Base-by-base conservation (phyloP, 2,329 filamentous ascomycete genomes). In the Tympanopsis confertula region DNA sequence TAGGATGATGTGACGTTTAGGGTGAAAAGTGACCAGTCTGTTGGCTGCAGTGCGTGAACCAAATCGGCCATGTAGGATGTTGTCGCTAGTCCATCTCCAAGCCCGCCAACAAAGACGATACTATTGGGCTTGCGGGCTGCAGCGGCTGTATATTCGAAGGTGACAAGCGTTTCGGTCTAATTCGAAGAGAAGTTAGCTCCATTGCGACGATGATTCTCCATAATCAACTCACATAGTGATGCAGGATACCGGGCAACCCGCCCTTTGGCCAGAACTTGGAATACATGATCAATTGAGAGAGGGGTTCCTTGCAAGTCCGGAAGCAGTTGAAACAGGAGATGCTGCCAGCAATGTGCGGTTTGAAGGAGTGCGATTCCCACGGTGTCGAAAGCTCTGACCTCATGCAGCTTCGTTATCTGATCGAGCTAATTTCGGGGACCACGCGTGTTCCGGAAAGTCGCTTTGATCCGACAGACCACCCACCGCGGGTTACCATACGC, bases 21-120 rank as follows among this genome's bases (percentile, higher is more conserved):
- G 39, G 67, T 63, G 42, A 68, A 63, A 18, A 79, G 51, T 10
- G 59, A 59, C 73, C 74, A 80, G 38, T 56, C 52, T 3, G 63
- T 57, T 0, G 62, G 55, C 1, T 59, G 52, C 13, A 78, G 61
- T 2, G 61, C 49, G 15, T 56, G 41, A 5, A 70, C 66, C 36
- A 80, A 58, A 4, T 56, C 47, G 33, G 61, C 51, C 3, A 73
- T 62, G 51, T 75, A 79, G 14, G 59, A 53, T 5, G 76, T 69
- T 4, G 65, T 71, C 39, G 65, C 61, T 37, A 74, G 61, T 15
- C 69, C 72, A 51, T 79, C 74, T 38, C 61, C 65, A 29, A 80
- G 61, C 26, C 75, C 75, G 41, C 69, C 73, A 38, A 78, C 57
- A 57, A 72, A 78, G 46, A 78, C 55, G 37, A 78, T 55, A 19